Base-by-base conservation (phyloP, 1,139 yeast species). In the Saccharomycopsis phalli region DNA sequence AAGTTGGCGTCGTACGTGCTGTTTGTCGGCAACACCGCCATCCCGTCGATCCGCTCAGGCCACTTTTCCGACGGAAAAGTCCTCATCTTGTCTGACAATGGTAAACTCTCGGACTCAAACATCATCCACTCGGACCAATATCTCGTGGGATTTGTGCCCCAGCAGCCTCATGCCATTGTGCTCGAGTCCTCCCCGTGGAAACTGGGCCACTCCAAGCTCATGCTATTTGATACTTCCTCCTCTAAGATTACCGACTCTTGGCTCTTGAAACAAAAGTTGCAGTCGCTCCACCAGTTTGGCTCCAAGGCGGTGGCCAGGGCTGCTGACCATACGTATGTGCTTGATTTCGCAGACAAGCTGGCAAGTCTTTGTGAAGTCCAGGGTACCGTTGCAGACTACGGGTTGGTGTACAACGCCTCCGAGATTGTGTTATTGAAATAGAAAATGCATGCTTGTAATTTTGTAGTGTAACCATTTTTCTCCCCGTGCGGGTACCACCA, bases 21-120 rank as follows among this genome's bases (percentile, higher is more conserved):
- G 26, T 25, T 42, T 27, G 27, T n/a, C 4, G 30, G 30, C 14
- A 31, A 42, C 22, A 14, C 33, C 13, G 22, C 11, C 21, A 30
- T 30, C 33, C n/a, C 33, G 13, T 16, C 21, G 22, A 30, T 30
- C 22, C 11, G 17, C 13, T 10, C 11, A 6, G 33, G 33, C 6
- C 5, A 14, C 5, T 20, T 30, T 11, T 30, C 17, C 21, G 13
- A 30, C 21, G 33, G 33, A 5, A 21, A 8, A 4, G 33, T 17
- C 5, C 21, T 18, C 13, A 6, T 30, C n/a, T 16, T 30, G 21
- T 17, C 33, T 6, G 33, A 30, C 4, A 30, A 13, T 30, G 33
- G 33, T 6, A 30, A 30, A 16, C 21, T 30, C 13, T 4, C 4
- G 13, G 22, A 16, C 33, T 19, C 13, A 30, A n/a, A 30, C 5